Evolutionary conservation across 2,329 filamentous ascomycete genomes (phyloP), one percentile per base, ranked within the genome.

Genomic region (Colletotrichum eremochloae): DNA sequence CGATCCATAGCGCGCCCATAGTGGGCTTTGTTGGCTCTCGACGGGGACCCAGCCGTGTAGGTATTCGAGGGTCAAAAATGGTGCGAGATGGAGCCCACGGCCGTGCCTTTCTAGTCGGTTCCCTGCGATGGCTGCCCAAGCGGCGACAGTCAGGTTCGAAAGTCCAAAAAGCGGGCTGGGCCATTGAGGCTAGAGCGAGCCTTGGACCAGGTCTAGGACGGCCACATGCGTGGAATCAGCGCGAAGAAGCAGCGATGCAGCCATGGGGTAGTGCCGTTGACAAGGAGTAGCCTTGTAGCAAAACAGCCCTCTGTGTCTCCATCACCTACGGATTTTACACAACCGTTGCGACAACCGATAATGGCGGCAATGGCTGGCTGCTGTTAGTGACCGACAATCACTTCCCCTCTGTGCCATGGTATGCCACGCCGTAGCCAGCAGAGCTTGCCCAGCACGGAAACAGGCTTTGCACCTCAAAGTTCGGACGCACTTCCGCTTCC

Each of bases 221-320:
- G 67, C 33, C 40, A 63, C 42, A 71, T 52, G 67, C 55, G 62
- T 71, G 62, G 68, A 71, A 73, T 63, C 38, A 60, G 44, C 60
- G 60, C 44, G 53, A 73, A 71, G 20, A 71, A 58, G 62, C 56
- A 63, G 67, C 67, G 68, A 66, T 48, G 63, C 62, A 63, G 44
- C 36, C 71, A 20, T 55, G 42, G 66, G 53, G 33, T 55, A 40
- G 44, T 24, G 58, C 53, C 33, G 24, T 61, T 15, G 63, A 61
- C 70, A 72, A 50, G 70, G 70, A 72, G 48, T 65, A 72, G 70
- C 70, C 70, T 70, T 69, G 70, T 65, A 69, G 60, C 53, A 12
- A 42, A 56, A 40, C n/a, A 55, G 60, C 65, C 60, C 60, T 42
- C 69, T 38, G 20, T n/a, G 53, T 38, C 44, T n/a, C 61, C 9